These are phyloP conservation scores for Neurospora sp. DNA, from an alignment of 2,329 filamentous ascomycete genomes.

Conservation along the genomic window DNA sequence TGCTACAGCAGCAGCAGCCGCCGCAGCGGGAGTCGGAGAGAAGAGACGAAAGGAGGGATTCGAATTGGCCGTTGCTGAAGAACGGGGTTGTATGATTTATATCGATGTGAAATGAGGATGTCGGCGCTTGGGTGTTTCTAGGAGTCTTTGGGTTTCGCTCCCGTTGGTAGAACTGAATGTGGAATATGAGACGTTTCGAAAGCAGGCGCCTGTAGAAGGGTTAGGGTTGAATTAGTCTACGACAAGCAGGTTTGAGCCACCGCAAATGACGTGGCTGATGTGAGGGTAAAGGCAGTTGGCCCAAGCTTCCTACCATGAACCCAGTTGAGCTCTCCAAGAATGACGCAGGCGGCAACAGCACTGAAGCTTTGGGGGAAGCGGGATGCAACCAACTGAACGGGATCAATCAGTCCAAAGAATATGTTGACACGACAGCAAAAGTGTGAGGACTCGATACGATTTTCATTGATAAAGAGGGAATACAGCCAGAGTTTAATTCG, in stretches of 20 bases:
- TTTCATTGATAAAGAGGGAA: neutral
- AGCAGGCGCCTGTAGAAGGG: neutral
- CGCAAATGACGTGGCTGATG: neutral
- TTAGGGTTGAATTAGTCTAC: neutral
- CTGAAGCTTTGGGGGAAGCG: neutral
- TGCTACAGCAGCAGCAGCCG: neutral
- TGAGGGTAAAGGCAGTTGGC: neutral
- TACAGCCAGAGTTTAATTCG: neutral
- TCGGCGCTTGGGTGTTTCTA: constrained; percentile 1
- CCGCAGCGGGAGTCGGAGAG: neutral
- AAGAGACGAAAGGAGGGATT: constrained; percentile 6
- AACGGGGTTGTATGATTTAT: constrained; percentile 5
- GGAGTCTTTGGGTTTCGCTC: too few relatives aligned
- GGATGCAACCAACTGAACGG: neutral
- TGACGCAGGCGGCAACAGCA: neutral
- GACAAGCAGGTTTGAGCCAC: neutral
- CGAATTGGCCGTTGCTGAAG: constrained; percentile 12
- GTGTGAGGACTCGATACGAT: neutral
- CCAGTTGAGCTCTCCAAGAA: neutral
- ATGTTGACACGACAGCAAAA: neutral
- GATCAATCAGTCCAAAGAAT: neutral
- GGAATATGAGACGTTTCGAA: neutral
- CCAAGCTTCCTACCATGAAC: neutral
- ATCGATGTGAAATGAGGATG: neutral
- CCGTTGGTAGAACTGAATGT: too few relatives aligned